Percentiles rank a stretch among this genome's conserved stretches.
Evolutionary conservation across 148 eudicot genomes (phyloP).

Genomic region (Persicaria tinctoria): DNA sequence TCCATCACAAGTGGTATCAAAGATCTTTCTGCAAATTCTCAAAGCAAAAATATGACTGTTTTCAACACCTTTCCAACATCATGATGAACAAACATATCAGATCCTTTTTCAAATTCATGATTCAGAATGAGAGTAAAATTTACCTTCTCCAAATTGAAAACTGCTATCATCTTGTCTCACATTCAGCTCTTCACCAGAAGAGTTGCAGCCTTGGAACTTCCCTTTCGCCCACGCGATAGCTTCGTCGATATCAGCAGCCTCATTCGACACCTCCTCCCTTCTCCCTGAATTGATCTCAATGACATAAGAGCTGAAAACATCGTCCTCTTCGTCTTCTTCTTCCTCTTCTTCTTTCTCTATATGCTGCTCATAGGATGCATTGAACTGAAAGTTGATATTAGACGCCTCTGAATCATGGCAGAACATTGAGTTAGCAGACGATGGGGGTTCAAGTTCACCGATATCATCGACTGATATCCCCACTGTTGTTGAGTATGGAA

Average conservation of each 20-base stretch:
- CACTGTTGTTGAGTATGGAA: conserved; percentile 20
- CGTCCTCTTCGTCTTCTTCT: neutral
- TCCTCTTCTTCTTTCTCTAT: neutral
- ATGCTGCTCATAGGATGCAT: neutral
- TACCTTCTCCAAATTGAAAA: conserved; percentile 11
- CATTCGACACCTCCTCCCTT: conserved; percentile 33
- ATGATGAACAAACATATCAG: neutral
- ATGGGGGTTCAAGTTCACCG: conserved; percentile 35
- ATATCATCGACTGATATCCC: conserved; percentile 30
- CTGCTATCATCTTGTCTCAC: conserved; percentile 11
- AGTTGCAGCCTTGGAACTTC: conserved; percentile 32
- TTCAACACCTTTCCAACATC: neutral
- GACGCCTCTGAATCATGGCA: neutral
- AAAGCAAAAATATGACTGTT: neutral
- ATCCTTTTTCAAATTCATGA: neutral
- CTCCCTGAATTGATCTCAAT: conserved; percentile 7
- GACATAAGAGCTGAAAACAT: conserved; percentile 1
- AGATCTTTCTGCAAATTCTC: conserved; percentile 9
- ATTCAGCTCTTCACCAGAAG: neutral
- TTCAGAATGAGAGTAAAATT: neutral
- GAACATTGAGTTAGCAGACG: conserved; percentile 21
- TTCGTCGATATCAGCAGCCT: conserved; percentile 45
- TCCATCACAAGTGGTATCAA: neutral
- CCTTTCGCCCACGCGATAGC: conserved; percentile 89
- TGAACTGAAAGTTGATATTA: neutral